These are phyloP conservation scores for Yarrowia sp. DNA, from an alignment of 805 yeast species.

Conservation along the genomic window DNA sequence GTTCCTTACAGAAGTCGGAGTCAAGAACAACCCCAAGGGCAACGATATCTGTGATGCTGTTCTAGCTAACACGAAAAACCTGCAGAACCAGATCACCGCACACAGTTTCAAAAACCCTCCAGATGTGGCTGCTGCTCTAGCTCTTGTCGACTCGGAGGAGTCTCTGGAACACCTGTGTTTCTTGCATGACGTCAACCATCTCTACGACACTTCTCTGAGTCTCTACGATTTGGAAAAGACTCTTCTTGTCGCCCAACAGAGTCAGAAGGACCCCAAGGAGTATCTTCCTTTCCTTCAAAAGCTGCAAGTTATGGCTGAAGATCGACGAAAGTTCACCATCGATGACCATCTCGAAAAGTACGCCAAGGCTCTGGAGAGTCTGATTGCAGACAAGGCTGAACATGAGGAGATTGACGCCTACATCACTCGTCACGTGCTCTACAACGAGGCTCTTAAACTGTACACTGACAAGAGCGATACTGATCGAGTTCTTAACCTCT, in stretches of 20 bases:
- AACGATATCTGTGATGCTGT: slow-evolving; percentile 74
- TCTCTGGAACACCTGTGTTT: slow-evolving; percentile 83
- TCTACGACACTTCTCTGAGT: slow-evolving; percentile 77
- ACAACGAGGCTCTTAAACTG: slow-evolving; percentile 61
- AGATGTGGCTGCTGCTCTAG: slow-evolving; percentile 69
- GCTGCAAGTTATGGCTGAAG: slow-evolving; percentile 61
- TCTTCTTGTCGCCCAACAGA: slow-evolving; percentile 84
- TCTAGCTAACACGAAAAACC: slow-evolving; percentile 50
- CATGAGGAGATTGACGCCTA: slow-evolving; percentile 59
- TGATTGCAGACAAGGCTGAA: slow-evolving; percentile 40
- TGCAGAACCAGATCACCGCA: slow-evolving; percentile 81
- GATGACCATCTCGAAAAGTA: slow-evolving; percentile 71
- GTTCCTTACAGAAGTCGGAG: slow-evolving; percentile 54
- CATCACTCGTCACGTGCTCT: slow-evolving; percentile 65
- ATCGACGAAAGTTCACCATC: slow-evolving; percentile 68
- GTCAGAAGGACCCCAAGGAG: slow-evolving; percentile 97
- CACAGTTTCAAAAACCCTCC: slow-evolving; percentile 91
- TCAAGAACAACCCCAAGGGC: slow-evolving; percentile 44
- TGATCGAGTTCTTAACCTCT: slow-evolving; percentile 51
- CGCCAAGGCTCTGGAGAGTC: slow-evolving; percentile 71
- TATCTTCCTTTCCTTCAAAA: slow-evolving; percentile 87
- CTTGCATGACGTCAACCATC: slow-evolving; percentile 78
- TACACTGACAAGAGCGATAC: slow-evolving; percentile 50
- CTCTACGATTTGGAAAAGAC: slow-evolving; percentile 79
- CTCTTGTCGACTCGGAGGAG: slow-evolving; percentile 57